Conservation (phyloP, 805 yeast species). For the Metschnikowia continentalis region DNA sequence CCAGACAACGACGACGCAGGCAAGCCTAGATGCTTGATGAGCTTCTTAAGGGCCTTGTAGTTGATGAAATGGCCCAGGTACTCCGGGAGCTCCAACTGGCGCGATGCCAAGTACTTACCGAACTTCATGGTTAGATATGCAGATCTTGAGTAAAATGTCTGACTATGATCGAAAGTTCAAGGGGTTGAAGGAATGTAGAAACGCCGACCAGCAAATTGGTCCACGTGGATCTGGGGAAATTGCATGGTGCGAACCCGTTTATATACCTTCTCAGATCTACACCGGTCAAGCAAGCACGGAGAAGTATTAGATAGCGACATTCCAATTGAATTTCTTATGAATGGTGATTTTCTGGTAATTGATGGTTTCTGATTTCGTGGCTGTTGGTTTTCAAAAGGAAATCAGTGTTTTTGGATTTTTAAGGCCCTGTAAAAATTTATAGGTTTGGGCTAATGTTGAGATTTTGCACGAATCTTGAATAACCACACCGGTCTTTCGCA, state of each 20-base stretch:
- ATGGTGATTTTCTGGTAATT: no score
- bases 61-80: constrained; percentile 91
- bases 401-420: no score
- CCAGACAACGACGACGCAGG: constrained; percentile 25
- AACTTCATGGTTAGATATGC: constrained; percentile 56
- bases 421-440: no score
- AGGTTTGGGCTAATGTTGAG: no score
- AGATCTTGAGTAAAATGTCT: no score
- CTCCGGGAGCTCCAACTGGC: constrained; percentile 93
- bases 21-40: constrained; percentile 74
- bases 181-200: neutral
- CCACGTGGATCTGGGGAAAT: constrained; percentile 6
- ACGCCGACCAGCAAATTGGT: neutral
- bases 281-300: neutral
- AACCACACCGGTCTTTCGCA: no score
- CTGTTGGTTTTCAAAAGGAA: no score
- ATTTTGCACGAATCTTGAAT: no score
- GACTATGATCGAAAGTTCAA: no score
- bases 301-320: neutral
- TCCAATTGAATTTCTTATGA: no score
- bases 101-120: constrained; percentile 90
- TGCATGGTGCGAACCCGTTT: neutral
- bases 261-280: neutral
- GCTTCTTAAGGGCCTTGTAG: constrained; percentile 88
- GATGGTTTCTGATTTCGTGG: no score